Conservation (phyloP, 139 green algal species). For the Mesotaenium endlicherianum region DNA sequence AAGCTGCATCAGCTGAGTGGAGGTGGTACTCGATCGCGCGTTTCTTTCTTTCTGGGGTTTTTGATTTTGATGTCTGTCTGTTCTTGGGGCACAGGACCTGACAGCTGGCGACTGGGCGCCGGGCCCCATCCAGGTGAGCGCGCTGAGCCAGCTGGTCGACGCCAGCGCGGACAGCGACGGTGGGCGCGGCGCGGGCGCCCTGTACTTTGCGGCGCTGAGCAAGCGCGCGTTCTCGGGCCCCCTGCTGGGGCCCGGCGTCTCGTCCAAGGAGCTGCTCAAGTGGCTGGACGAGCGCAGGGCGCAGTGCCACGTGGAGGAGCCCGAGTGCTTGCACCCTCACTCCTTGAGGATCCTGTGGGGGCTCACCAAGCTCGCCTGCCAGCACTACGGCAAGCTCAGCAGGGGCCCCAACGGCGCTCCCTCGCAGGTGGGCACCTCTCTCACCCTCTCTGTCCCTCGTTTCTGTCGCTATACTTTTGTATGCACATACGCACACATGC, state of each 20-base stretch:
- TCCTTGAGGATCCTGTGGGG: conserved; percentile 36
- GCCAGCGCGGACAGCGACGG: conserved; percentile 10
- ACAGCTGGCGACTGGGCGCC: too few species aligned
- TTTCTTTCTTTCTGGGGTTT: too few species aligned
- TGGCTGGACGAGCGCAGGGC: conserved; percentile 40
- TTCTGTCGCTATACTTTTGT: too few species aligned
- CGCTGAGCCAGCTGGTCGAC: background rate
- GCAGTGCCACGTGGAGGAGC: conserved; percentile 9
- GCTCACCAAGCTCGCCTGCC: conserved; percentile 6
- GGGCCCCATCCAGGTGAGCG: background rate
- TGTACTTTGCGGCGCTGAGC: conserved; percentile 27
- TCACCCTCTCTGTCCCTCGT: too few species aligned
- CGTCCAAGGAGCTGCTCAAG: conserved; percentile 41
- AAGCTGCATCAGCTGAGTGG: too few species aligned
- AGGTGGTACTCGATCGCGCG: too few species aligned
- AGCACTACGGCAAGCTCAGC: conserved; percentile 45
- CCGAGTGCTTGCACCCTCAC: background rate
- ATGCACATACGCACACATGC: too few species aligned
- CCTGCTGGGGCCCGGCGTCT: background rate
- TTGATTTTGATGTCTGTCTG: too few species aligned
- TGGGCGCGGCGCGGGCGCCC: background rate
- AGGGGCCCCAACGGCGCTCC: too few species aligned
- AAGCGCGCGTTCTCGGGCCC: conserved; percentile 19
- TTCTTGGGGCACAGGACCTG: too few species aligned
- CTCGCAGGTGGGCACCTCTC: too few species aligned